Evolutionary conservation across 176 grass and related monocot genomes (phyloP), one percentile per base, ranked within the genome.

Genomic region (Lolium rigidum): DNA sequence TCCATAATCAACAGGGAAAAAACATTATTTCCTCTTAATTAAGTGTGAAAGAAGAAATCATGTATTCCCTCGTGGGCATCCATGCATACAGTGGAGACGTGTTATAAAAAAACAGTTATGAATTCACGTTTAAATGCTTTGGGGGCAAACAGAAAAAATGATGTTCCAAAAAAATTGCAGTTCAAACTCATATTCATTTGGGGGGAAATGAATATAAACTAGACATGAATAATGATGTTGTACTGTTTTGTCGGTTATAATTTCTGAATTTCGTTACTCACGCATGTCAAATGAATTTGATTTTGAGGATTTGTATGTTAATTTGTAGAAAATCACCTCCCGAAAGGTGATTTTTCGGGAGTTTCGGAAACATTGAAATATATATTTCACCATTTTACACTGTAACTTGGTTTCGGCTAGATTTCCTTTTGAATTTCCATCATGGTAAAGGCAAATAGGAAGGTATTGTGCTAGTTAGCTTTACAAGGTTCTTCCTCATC

Each of bases 401-500:
- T 7, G 52, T 17, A 54, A 54, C 14, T 54, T 7, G 5, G 16
- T 57, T 2, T 9, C 18, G 1, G 13, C 0, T 13, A 4, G 60
- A 26, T 63, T 12, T 63, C 4, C 12, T 6, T 22, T 63, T 48
- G 11, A 47, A 47, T 37, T 48, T 49, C 76, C 72, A 63, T 18
- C 71, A 22, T 25, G 46, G 28, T 55, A 15, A 84, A 84, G 28
- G 43, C 10, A 43, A 48, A 77, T 85, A 86, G 76, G 16, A 28
- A 4, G 65, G 82, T 10, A 84, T 16, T 71, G 52, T 74, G 24
- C 70, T 62, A 59, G 39, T 13, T 66, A 62, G 31, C 87, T 93
- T 91, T 90, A 90, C 65, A 81, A 79, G 74, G 83, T 86, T 89
- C 80, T 82, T 52, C 24, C 80, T 84, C 87, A 85, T 89, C 83